phyloP scores from a whole-genome alignment of 495 filamentous ascomycete species.

The Aspergillus steynii region DNA sequence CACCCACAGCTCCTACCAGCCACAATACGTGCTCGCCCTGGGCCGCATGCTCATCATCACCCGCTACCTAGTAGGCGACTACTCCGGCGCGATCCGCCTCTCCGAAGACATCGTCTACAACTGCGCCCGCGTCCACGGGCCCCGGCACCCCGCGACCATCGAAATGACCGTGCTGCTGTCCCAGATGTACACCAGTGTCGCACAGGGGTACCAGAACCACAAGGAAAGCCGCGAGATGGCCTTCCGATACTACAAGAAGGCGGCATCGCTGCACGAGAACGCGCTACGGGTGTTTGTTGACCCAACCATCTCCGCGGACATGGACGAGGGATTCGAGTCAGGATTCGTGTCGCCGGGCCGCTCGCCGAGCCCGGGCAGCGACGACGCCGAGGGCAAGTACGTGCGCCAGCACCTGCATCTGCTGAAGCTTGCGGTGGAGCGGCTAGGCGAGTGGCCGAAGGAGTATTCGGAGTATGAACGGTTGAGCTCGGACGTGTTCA shows the following conservation, averaged over 20 bases:
- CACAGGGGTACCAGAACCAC: slow-evolving; percentile 31
- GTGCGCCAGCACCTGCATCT: slow-evolving; percentile 39
- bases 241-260: slow-evolving; percentile 43
- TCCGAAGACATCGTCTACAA: slow-evolving; percentile 47
- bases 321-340: slow-evolving; percentile 14
- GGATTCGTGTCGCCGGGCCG: slow-evolving; percentile 13
- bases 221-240: slow-evolving; percentile 36
- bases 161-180: slow-evolving; percentile 41
- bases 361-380: slow-evolving; percentile 14
- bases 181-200: slow-evolving; percentile 41
- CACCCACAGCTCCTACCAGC: slow-evolving; percentile 19
- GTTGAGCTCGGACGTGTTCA: slow-evolving; percentile 19
- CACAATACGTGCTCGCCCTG: slow-evolving; percentile 33
- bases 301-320: slow-evolving; percentile 30
- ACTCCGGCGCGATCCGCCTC: slow-evolving; percentile 33
- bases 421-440: slow-evolving; percentile 41
- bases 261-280: slow-evolving; percentile 40
- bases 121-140: slow-evolving; percentile 40
- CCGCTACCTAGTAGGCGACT: slow-evolving; percentile 36
- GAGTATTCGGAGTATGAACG: slow-evolving; percentile 37
- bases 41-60: slow-evolving; percentile 40
- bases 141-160: slow-evolving; percentile 33
- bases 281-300: slow-evolving; percentile 37
- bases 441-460: slow-evolving; percentile 43
- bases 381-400: slow-evolving; percentile 28